Percentiles rank a stretch among this genome's conserved stretches.
Evolutionary conservation across 2,329 filamentous ascomycete genomes (phyloP).

Genomic region (Rosellinia necatrix): DNA sequence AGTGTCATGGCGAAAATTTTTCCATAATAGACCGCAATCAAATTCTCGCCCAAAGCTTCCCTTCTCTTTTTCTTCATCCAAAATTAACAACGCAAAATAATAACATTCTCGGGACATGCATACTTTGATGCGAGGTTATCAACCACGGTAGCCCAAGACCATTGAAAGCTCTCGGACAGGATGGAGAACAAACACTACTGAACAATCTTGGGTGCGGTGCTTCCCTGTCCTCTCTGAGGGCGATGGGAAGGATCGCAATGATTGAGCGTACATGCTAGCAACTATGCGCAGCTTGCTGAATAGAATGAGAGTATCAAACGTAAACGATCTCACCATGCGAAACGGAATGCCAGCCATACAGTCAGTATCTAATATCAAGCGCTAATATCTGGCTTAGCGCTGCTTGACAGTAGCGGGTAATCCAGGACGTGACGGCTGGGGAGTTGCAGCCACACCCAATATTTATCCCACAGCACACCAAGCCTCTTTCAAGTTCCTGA

Average conservation of each 20-base stretch:
- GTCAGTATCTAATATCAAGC: no score
- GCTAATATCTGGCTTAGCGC: no score
- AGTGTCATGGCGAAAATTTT: conserved; percentile 14
- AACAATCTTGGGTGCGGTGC: conserved; percentile 65
- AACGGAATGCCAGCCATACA: no score
- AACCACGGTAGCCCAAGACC: conserved; percentile 53
- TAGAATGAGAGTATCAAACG: no score
- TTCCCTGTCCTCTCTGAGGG: conserved; percentile 48
- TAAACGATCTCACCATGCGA: no score
- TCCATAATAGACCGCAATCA: conserved; percentile 6
- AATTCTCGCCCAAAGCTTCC: not conserved
- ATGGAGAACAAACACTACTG: conserved; percentile 57
- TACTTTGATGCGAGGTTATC: conserved; percentile 53
- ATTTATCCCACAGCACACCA: no score
- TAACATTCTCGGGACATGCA: conserved; percentile 51
- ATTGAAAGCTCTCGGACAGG: conserved; percentile 52
- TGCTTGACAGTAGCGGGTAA: no score
- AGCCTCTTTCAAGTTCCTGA: no score
- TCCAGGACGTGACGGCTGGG: no score
- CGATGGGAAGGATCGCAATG: conserved; percentile 62
- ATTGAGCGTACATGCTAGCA: conserved; percentile 57
- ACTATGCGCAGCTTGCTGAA: no score
- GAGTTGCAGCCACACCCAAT: no score
- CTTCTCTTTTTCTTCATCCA: conserved; percentile 42
- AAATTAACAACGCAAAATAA: conserved; percentile 54